Conservation (phyloP, 2,329 filamentous ascomycete species). For the Sodiomyces alkalinus region DNA sequence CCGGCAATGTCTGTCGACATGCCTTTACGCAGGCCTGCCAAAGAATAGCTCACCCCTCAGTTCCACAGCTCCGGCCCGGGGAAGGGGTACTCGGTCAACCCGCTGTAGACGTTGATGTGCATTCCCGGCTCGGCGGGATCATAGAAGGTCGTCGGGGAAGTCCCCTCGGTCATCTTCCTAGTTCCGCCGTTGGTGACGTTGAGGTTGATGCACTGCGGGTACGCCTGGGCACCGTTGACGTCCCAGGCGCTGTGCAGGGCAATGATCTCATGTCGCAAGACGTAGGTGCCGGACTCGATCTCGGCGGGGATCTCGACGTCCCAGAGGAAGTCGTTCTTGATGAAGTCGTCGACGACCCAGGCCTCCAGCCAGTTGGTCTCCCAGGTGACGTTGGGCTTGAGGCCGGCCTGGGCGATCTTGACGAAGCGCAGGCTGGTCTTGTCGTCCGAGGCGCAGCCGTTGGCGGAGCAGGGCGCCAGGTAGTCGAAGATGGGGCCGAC, state of each 20-base stretch:
- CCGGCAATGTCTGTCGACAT: too few relatives aligned
- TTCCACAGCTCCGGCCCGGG: constrained; percentile 15
- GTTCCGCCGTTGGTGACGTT: constrained; percentile 25
- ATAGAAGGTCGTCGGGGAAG: constrained; percentile 21
- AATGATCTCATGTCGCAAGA: constrained; percentile 40
- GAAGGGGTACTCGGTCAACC: constrained; percentile 14
- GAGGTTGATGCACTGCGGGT: constrained; percentile 36
- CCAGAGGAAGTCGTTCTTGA: constrained; percentile 30
- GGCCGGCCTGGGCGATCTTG: constrained; percentile 2
- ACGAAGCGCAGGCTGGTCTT: neutral
- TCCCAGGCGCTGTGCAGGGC: constrained; percentile 33
- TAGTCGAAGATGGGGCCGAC: constrained; percentile 23
- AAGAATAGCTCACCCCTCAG: too few relatives aligned
- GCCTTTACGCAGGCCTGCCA: too few relatives aligned
- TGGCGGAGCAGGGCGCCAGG: constrained; percentile 21
- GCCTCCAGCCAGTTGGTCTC: too few relatives aligned
- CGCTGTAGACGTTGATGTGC: constrained; percentile 18
- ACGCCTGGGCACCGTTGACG: constrained; percentile 28
- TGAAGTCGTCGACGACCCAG: constrained; percentile 43
- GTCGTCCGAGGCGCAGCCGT: constrained; percentile 13
- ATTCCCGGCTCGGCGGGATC: constrained; percentile 17
- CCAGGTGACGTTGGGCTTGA: constrained; percentile 26
- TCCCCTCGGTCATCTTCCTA: constrained; percentile 12
- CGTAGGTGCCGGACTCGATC: constrained; percentile 35
- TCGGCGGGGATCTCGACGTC: constrained; percentile 29